phyloP scores from a whole-genome alignment of 352 stramenopile genomes.

The Elongisporangium anandrum region DNA sequence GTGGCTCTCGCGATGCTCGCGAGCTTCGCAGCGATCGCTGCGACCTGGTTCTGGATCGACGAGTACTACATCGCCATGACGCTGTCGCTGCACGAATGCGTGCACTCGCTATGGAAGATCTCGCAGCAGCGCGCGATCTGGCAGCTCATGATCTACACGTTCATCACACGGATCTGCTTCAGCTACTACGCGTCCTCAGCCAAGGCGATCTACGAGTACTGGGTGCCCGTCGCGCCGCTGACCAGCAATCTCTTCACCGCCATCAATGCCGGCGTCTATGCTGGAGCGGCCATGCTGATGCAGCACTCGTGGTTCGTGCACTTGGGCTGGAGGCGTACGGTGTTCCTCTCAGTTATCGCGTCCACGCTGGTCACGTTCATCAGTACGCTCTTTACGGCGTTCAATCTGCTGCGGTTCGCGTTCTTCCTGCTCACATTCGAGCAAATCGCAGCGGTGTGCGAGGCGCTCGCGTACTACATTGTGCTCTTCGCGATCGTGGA shows the following conservation, averaged over 20 bases:
- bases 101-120: constrained; percentile 23
- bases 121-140: constrained; percentile 33
- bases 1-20: constrained; percentile 30
- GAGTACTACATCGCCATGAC: constrained; percentile 11
- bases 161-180: constrained; percentile 45
- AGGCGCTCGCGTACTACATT: constrained; percentile 54
- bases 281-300: constrained; percentile 24
- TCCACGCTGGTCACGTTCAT: constrained; percentile 33
- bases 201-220: constrained; percentile 61
- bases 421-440: constrained; percentile 43
- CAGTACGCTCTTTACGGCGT: constrained; percentile 46
- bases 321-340: constrained; percentile 30
- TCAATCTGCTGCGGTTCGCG: constrained; percentile 46
- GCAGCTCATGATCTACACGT: constrained; percentile 33
- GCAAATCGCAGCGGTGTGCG: constrained; percentile 38
- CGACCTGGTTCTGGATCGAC: constrained; percentile 36
- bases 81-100: constrained; percentile 8
- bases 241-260: constrained; percentile 39
- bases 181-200: constrained; percentile 52
- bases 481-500: constrained; percentile 41
- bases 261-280: constrained; percentile 43
- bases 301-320: constrained; percentile 6
- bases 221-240: constrained; percentile 30
- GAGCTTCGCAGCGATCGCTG: constrained; percentile 10
- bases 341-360: constrained; percentile 24